Conservation (phyloP, 1,139 yeast genomes). For the Kodamaea plutei region DNA sequence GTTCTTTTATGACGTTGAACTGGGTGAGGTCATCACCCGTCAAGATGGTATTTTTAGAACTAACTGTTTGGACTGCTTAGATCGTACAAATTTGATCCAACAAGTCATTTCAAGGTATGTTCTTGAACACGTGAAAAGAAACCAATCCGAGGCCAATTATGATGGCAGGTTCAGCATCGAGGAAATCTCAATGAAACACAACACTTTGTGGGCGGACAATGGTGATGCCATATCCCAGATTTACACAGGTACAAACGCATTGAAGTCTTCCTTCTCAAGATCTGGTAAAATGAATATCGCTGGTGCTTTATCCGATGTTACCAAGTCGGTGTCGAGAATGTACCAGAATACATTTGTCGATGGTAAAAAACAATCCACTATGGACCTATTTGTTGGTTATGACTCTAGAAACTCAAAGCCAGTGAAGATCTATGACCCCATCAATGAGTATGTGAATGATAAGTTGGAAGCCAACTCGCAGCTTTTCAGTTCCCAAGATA, state of each 20-base stretch:
- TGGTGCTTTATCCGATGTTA: constrained; percentile 93
- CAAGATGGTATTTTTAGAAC: constrained; percentile 90
- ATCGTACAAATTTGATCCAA: constrained; percentile 88
- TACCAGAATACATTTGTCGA: constrained; percentile 96
- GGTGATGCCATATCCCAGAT: constrained; percentile 97
- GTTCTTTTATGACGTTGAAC: constrained; percentile 55
- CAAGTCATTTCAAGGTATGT: constrained; percentile 68
- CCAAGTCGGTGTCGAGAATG: constrained; percentile 91
- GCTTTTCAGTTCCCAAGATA: constrained; percentile 58
- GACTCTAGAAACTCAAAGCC: constrained; percentile 61
- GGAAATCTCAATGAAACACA: constrained; percentile 64
- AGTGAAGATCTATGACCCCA: constrained; percentile 82
- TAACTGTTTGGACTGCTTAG: constrained; percentile 92
- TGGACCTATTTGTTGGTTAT: constrained; percentile 82
- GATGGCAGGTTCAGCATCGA: constrained; percentile 23
- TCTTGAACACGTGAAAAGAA: constrained; percentile 60
- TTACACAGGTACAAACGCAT: constrained; percentile 95
- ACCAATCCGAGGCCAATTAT: constrained; percentile 28
- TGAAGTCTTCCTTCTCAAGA: constrained; percentile 89
- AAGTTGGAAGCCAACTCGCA: constrained; percentile 48
- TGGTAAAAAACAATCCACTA: constrained; percentile 79
- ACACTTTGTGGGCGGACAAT: constrained; percentile 93
- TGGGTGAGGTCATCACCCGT: constrained; percentile 47
- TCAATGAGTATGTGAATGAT: constrained; percentile 71
- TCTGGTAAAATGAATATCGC: constrained; percentile 95